Evolutionary conservation across 2,329 filamentous ascomycete species (phyloP), one percentile per base, ranked within the genome.

Genomic region (Stemphylium lycopersici): DNA sequence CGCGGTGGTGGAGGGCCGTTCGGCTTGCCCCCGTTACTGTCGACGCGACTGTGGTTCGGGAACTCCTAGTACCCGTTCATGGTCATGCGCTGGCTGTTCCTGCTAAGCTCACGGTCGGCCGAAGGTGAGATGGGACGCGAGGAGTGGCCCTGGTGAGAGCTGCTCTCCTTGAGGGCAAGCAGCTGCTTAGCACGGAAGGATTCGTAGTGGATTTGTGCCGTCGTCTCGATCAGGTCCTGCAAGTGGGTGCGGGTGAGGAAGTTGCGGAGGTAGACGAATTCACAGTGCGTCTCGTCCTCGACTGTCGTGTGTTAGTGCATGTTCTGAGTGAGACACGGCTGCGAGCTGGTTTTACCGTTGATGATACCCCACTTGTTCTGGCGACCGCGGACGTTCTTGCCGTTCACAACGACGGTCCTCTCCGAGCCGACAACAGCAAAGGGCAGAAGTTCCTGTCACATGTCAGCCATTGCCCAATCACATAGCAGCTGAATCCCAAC

Each of bases 341-440:
- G 32, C 3, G 16, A 22, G 4, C 31, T 29, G 22, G 40, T 67
- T 67, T 26, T 60, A 76, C 75, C 77, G 75, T 99, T 99, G 84
- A 99, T 98, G 64, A 98, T 90, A 69, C 95, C 95, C 95, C 95
- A 99, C 79, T 95, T 88, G 86, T 98, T 99, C 81, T 99, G 95
- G 73, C 95, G 93, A 65, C 93, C 95, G 65, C 93, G 92, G 62
- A 99, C 95, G 81, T 96, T 91, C 84, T 96, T 93, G 79, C 95
- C 95, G 72, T 93, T 91, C 77, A 99, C 90, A 62, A 97, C 93
- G 77, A 99, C 97, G 67, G 89, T 93, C 84, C 96, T 96, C 82
- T 99, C 95, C 47, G 93, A 98, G 67, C 95, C 95, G 67, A 99
- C 93, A 63, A 99, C 93, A 40, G 95, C 95, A 76, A 99, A 99